A percentile compares a stretch with the other conserved stretches of the same genome.
phyloP scores from a whole-genome alignment of 352 stramenopile genomes.

The Phytopythium montanum region DNA sequence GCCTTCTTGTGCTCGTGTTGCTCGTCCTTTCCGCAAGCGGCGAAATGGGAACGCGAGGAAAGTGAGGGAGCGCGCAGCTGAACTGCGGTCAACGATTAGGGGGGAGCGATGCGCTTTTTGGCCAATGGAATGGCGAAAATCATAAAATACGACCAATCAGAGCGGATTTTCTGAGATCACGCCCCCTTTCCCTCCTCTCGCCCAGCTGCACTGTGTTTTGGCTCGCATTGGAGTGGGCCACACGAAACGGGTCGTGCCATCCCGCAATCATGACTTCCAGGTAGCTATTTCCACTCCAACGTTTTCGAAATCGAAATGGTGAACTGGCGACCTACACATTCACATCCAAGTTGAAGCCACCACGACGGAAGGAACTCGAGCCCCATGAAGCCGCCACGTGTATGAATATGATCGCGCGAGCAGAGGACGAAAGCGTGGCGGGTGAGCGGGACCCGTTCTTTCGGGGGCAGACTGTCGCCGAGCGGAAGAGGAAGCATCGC shows the following conservation, averaged over 20 bases:
- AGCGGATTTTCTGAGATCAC: not conserved
- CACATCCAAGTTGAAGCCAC: no score
- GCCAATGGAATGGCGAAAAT: not conserved
- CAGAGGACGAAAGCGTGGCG: no score
- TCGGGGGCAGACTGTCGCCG: not conserved
- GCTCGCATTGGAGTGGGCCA: not conserved
- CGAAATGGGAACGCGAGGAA: conserved; percentile 4
- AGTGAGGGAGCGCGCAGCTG: conserved; percentile 1
- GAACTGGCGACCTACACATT: not conserved
- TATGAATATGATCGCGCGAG: no score
- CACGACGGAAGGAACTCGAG: no score
- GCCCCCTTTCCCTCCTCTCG: not conserved
- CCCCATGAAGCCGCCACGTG: no score
- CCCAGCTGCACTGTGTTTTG: conserved; percentile 3
- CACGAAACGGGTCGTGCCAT: not conserved
- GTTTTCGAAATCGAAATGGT: not conserved
- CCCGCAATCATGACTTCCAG: not conserved
- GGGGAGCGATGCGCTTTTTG: not conserved
- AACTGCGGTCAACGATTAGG: conserved; percentile 6
- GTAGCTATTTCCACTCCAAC: not conserved
- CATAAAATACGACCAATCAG: conserved; percentile 5
- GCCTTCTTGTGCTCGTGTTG: not conserved
- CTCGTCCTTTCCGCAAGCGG: conserved; percentile 5
- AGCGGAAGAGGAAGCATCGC: no score
- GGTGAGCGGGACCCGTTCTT: not conserved